Evolutionary conservation across 2,329 filamentous ascomycete species (phyloP), one percentile per base, ranked within the genome.

Genomic region (Aspergillus sp.): DNA sequence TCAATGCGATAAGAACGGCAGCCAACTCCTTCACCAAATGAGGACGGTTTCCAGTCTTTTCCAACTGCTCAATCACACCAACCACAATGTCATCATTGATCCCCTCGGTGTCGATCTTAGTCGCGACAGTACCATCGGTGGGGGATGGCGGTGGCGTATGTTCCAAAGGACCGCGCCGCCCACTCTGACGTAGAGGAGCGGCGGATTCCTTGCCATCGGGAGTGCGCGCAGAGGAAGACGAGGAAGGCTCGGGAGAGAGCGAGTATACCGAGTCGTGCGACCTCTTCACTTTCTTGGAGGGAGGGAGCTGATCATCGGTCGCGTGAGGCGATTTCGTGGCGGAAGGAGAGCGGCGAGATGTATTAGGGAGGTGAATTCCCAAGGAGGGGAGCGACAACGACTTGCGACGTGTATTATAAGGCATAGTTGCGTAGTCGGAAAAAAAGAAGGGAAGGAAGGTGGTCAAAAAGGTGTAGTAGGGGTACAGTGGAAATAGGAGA

Each of bases 51-150:
- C 88, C 90, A 1, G 93, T 96, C 74, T 90, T 90, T 76, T 97
- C 89, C 58, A 99, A 82, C 78, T 96, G 92, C 68, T 91, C 80
- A 70, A 98, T 91, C 52, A 96, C 92, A 15, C 88, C 92, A 73
- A 96, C 89, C 55, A 99, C 94, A 69, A 99, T 96, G 72, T 97
- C 92, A 76, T 99, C 95, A 73, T 93, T 92, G 78, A 98, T 93
- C 41, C 87, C 87, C 66, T 92, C 89, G 55, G 92, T 85, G 75
- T 96, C 90, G 72, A 95, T 85, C 72, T 88, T 89, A 59, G 63
- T 74, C 61, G 80, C 78, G 60, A 70, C 68, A 66, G 66, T 74
- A 65, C 71, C 80, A 52, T 83, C 80, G 61, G 82, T 82, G 47
- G 91, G 91, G 59, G 91, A 93, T 1, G 89, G 90, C 60, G 91